A percentile compares a stretch with the other conserved stretches of the same genome.
Evolutionary conservation across 2,329 filamentous ascomycete genomes (phyloP).

Genomic region (Harringtonia lauricola): DNA sequence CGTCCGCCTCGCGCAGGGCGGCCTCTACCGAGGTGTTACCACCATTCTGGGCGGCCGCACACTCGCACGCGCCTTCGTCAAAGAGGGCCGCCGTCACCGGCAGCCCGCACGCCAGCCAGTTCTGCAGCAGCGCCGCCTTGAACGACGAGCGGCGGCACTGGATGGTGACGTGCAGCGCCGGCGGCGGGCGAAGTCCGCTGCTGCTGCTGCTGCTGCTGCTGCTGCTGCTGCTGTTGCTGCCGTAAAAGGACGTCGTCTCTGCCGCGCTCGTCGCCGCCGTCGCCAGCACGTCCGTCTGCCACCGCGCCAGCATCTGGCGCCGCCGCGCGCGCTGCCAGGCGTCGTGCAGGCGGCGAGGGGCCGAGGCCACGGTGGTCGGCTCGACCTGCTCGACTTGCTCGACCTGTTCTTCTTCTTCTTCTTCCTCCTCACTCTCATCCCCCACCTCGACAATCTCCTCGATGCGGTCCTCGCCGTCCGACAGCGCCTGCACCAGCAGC

Average conservation of each 20-base stretch:
- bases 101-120: conserved; percentile 23
- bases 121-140: conserved; percentile 24
- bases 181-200: no score
- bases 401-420: not conserved
- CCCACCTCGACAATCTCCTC: not conserved
- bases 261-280: not conserved
- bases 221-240: no score
- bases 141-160: conserved; percentile 14
- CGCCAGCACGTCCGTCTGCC: not conserved
- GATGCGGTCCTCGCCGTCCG: not conserved
- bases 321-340: not conserved
- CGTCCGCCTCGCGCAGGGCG: conserved; percentile 7
- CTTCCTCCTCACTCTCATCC: not conserved
- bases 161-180: conserved; percentile 7
- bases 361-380: no score
- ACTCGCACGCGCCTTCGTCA: not conserved
- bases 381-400: no score
- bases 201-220: no score
- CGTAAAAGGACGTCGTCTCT: no score
- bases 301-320: not conserved
- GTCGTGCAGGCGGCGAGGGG: not conserved
- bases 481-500: conserved; percentile 4
- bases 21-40: no score
- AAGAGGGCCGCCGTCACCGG: conserved; percentile 15
- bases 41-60: not conserved